phyloP scores from a whole-genome alignment of 495 filamentous ascomycete genomes.

The Aspergillus steynii region DNA sequence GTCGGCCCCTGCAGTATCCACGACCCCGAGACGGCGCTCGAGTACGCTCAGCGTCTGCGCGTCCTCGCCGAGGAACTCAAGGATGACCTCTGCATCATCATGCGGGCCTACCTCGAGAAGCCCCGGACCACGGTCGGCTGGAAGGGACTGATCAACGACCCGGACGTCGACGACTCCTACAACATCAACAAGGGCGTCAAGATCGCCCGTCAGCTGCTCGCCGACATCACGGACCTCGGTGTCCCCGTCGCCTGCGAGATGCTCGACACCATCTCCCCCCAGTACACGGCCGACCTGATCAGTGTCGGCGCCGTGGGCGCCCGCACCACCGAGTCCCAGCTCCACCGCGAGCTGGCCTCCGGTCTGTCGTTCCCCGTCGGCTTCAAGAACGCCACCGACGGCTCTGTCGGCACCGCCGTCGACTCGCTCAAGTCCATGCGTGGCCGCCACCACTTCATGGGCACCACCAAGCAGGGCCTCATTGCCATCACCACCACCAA shows the following conservation, averaged over 20 bases:
- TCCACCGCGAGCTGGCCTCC: conserved; percentile 86
- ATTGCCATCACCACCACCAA: conserved; percentile 82
- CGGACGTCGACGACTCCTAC: conserved; percentile 88
- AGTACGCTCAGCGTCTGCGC: conserved; percentile 72
- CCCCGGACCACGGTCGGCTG: conserved; percentile 90
- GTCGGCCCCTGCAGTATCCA: conserved; percentile 90
- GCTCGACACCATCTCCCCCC: conserved; percentile 88
- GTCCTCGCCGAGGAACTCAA: conserved; percentile 66
- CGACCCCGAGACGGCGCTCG: conserved; percentile 75
- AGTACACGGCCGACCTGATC: conserved; percentile 85
- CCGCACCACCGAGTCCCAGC: conserved; percentile 83
- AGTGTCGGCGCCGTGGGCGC: conserved; percentile 88
- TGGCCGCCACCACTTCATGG: conserved; percentile 88
- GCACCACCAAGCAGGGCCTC: conserved; percentile 87
- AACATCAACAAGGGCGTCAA: conserved; percentile 93
- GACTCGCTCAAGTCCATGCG: conserved; percentile 71
- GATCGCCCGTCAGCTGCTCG: conserved; percentile 75
- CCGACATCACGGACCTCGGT: conserved; percentile 71
- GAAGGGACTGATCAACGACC: conserved; percentile 95
- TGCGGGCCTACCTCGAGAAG: conserved; percentile 95
- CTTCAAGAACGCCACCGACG: conserved; percentile 95
- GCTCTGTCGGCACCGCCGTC: conserved; percentile 75
- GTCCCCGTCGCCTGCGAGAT: conserved; percentile 90
- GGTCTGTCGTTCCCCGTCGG: conserved; percentile 90
- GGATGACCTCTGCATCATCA: conserved; percentile 78